These are phyloP conservation scores for Globisporangium carolinianum DNA, from an alignment of 352 stramenopile genomes.

Conservation along the genomic window DNA sequence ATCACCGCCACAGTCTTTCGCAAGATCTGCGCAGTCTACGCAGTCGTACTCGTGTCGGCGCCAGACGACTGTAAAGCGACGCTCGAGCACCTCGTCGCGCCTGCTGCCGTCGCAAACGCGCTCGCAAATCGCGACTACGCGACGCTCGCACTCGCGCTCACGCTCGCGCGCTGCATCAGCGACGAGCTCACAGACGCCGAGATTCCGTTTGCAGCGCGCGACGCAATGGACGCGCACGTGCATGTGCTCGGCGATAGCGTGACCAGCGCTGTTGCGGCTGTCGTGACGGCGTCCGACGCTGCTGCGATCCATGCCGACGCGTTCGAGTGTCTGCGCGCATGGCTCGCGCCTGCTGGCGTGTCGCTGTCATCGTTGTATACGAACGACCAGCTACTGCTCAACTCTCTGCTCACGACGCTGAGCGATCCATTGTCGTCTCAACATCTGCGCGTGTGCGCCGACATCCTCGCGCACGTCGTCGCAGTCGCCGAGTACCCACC, in stretches of 20 bases:
- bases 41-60: slow-evolving; percentile 42
- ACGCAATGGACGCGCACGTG: slow-evolving; percentile 59
- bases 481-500: slow-evolving; percentile 51
- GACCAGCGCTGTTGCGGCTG: slow-evolving; percentile 36
- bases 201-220: slow-evolving; percentile 45
- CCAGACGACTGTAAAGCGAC: slow-evolving; percentile 41
- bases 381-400: slow-evolving; percentile 32
- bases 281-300: slow-evolving; percentile 24
- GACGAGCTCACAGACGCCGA: slow-evolving; percentile 64
- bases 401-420: slow-evolving; percentile 29
- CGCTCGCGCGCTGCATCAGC: slow-evolving; percentile 50
- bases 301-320: slow-evolving; percentile 43
- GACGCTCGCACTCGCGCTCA: slow-evolving; percentile 42
- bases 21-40: slow-evolving; percentile 58
- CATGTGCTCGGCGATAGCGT: slow-evolving; percentile 33
- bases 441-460: slow-evolving; percentile 34
- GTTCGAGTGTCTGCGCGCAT: slow-evolving; percentile 48
- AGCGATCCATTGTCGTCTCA: slow-evolving; percentile 45
- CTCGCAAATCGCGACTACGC: slow-evolving; percentile 18
- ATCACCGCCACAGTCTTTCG: slow-evolving; percentile 28
- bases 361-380: slow-evolving; percentile 43
- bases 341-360: slow-evolving; percentile 46
- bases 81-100: slow-evolving; percentile 24
- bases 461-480: slow-evolving; percentile 58
- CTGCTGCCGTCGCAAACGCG: slow-evolving; percentile 11